Evolutionary conservation across 2,329 filamentous ascomycete genomes (phyloP), one percentile per base, ranked within the genome.

Genomic region (Fusarium abutilonis): DNA sequence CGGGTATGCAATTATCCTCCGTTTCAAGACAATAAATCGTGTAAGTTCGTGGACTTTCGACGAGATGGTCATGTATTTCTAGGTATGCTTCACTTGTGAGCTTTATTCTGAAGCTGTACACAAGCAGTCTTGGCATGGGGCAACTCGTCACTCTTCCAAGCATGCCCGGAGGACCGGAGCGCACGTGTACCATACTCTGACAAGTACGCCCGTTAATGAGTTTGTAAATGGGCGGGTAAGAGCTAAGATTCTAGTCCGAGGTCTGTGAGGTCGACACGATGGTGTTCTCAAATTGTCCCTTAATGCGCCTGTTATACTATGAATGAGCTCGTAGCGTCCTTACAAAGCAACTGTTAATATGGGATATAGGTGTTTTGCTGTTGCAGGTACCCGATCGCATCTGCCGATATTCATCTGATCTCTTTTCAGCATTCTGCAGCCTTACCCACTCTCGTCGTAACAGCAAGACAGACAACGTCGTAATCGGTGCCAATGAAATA

Each of bases 371-470:
- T 26, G 23, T 26, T 34, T 41, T 49, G 51, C 14, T 50, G 29
- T 34, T 14, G 29, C 51, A 53, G 52, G 39, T 39, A 52, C 21
- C 19, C 29, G 32, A 32, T 36, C 26, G 35, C 15, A 60, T 58
- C 41, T 52, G n/a, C 53, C 41, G 41, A 59, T 54, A 15, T 48
- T 53, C 42, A 32, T 53, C 38, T 60, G 28, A 32, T 52, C 39
- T 52, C 40, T 26, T 23, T 34, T 46, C n/a, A 26, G 21, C 32
- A 40, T 58, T 44, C 19, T 48, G 43, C 42, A 44, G 46, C 55
- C 36, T 58, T 45, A 45, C 45, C 52, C 44, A 56, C 39, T 50
- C 44, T 38, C 23, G 15, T 52, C 15, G 45, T 31, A 63, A 41
- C 43, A 45, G 29, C 44, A 60, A 54, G 26, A 34, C 19, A 29